Conservation (phyloP, 2,329 filamentous ascomycete genomes). For the Fusarium equiseti region DNA sequence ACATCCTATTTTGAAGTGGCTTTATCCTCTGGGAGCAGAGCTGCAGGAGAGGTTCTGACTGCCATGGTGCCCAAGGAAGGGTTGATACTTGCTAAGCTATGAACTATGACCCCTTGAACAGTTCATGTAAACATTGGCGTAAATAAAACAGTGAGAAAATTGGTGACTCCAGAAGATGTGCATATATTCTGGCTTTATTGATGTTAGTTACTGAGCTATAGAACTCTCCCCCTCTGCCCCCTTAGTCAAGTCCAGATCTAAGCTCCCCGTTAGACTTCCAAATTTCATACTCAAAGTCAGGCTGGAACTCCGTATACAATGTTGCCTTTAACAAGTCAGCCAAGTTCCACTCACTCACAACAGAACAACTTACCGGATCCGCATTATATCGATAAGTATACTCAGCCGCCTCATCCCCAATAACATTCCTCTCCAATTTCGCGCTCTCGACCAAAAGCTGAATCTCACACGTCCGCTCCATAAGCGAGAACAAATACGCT, state of each 20-base stretch:
- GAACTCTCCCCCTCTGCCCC: not conserved
- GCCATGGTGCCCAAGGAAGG: not conserved
- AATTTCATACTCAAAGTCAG: conserved; percentile 52
- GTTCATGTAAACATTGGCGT: not conserved
- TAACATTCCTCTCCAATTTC: conserved; percentile 44
- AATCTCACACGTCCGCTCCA: conserved; percentile 52
- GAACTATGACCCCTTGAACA: not conserved
- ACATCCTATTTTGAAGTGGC: not conserved
- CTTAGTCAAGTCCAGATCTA: conserved; percentile 25
- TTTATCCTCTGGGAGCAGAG: not conserved
- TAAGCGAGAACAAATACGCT: conserved; percentile 66
- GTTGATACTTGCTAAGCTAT: not conserved
- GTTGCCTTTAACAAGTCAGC: conserved; percentile 44
- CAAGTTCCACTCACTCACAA: rapidly evolving
- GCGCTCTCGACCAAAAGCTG: conserved; percentile 51
- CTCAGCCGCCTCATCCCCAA: conserved; percentile 55
- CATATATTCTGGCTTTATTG: not conserved
- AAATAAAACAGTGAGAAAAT: too few relatives aligned
- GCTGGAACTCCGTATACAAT: conserved; percentile 52
- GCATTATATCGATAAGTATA: conserved; percentile 54
- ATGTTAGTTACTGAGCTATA: not conserved
- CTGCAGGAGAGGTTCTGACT: not conserved
- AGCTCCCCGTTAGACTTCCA: conserved; percentile 48
- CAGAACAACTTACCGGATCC: conserved; percentile 42
- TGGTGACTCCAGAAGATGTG: not conserved